Evolutionary conservation across 148 eudicot species (phyloP).

Genomic region (Arctostaphylos glauca): DNA sequence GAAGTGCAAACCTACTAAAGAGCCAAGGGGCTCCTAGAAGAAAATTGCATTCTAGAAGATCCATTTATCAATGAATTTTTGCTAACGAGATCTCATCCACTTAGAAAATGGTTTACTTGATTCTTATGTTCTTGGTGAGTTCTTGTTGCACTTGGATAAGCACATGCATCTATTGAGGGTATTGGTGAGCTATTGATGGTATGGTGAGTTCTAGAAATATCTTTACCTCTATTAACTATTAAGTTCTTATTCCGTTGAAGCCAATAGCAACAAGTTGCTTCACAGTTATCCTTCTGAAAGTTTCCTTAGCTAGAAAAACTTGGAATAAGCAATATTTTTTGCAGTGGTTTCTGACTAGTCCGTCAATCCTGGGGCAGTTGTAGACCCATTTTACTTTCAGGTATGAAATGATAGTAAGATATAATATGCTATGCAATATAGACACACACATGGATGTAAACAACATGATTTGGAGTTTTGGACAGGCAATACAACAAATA

Average conservation of each 20-base stretch:
- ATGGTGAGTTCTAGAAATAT: too few relatives aligned
- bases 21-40: not conserved
- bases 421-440: not conserved
- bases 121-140: constrained; percentile 1
- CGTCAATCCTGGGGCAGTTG: not conserved
- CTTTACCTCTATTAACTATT: too few relatives aligned
- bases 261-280: not conserved
- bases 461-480: not conserved
- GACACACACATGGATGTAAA: not conserved
- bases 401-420: not conserved
- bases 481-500: not conserved
- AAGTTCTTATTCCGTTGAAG: too few relatives aligned
- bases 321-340: not conserved
- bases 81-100: not conserved
- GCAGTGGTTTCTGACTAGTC: not conserved
- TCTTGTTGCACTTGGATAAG: not conserved
- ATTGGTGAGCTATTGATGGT: not conserved
- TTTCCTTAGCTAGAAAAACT: not conserved
- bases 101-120: not conserved
- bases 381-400: not conserved
- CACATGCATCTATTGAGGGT: not conserved
- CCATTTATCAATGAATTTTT: not conserved
- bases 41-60: not conserved
- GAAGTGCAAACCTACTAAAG: not conserved
- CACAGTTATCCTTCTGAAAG: not conserved